phyloP scores from a whole-genome alignment of 768 basidiomycete genomes.

The Holtermanniella nyarrowii region DNA sequence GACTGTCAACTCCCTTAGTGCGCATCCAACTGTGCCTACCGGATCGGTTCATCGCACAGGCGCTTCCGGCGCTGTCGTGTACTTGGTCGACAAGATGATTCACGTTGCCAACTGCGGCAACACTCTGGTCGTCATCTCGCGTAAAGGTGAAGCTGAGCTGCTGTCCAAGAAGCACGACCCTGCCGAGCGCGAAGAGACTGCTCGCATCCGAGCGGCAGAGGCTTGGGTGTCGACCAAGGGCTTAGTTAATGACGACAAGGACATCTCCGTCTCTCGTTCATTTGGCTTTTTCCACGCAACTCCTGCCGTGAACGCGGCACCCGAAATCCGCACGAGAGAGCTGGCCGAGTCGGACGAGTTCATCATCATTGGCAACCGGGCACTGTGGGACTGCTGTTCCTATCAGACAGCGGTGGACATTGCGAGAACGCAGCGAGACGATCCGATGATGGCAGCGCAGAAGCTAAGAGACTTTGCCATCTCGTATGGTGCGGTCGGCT shows the following conservation, averaged over 20 bases:
- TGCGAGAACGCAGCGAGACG: constrained; percentile 59
- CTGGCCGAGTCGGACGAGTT: constrained; percentile 84
- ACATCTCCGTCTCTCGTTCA: constrained; percentile 77
- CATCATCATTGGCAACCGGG: constrained; percentile 85
- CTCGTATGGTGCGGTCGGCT: constrained; percentile 86
- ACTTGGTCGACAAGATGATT: constrained; percentile 65
- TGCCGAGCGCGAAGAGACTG: constrained; percentile 71
- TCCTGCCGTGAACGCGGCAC: constrained; percentile 81
- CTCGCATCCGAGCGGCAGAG: constrained; percentile 78
- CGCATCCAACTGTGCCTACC: not conserved
- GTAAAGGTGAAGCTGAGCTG: constrained; percentile 55
- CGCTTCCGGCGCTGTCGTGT: constrained; percentile 76
- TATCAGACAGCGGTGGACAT: constrained; percentile 96
- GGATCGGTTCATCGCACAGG: constrained; percentile 53
- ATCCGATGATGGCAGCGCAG: constrained; percentile 86
- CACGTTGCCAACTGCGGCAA: constrained; percentile 86
- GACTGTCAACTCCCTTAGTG: constrained; percentile 15
- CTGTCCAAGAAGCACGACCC: constrained; percentile 80
- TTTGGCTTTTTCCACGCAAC: constrained; percentile 87
- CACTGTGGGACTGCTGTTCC: constrained; percentile 86
- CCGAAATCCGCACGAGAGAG: constrained; percentile 59
- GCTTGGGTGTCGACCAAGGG: constrained; percentile 91
- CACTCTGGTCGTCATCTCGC: constrained; percentile 76
- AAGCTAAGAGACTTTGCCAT: constrained; percentile 94
- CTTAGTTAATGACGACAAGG: constrained; percentile 80